Conservation (phyloP, 257 asterid genomes). For the Anisodus tanguticus region DNA sequence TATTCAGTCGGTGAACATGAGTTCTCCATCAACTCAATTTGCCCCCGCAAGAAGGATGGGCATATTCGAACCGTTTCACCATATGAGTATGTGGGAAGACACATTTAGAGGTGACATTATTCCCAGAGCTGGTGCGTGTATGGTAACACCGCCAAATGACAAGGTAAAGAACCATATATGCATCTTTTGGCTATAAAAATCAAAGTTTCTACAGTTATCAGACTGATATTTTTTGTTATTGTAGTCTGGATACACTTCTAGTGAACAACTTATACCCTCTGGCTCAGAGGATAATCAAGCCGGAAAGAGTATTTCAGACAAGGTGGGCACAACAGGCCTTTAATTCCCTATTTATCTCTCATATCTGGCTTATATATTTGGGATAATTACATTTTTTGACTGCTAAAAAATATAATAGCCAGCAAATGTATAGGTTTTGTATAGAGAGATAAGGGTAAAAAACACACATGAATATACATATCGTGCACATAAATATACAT, state of each 20-base stretch:
- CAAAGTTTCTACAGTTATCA: not conserved
- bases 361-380: not conserved
- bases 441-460: too few species aligned
- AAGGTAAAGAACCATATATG: conserved; percentile 51
- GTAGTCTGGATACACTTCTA: conserved; percentile 35
- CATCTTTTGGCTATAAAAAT: not conserved
- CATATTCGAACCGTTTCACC: conserved; percentile 68
- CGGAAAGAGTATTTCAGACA: conserved; percentile 30
- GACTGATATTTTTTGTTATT: conserved; percentile 15
- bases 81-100: conserved; percentile 85
- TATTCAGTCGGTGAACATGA: conserved; percentile 54
- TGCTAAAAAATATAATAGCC: too few species aligned
- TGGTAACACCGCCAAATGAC: conserved; percentile 49
- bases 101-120: conserved; percentile 54
- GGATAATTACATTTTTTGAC: too few species aligned
- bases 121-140: conserved; percentile 50
- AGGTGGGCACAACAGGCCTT: not conserved
- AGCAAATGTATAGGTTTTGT: too few species aligned
- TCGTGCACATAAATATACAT: too few species aligned
- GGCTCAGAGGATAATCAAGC: conserved; percentile 34
- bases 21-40: conserved; percentile 68
- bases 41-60: conserved; percentile 73
- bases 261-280: conserved; percentile 26
- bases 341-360: not conserved
- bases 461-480: too few species aligned